Evolutionary conservation across 1,139 yeast species (phyloP).

Genomic region (Yamadazyma dushanensis): DNA sequence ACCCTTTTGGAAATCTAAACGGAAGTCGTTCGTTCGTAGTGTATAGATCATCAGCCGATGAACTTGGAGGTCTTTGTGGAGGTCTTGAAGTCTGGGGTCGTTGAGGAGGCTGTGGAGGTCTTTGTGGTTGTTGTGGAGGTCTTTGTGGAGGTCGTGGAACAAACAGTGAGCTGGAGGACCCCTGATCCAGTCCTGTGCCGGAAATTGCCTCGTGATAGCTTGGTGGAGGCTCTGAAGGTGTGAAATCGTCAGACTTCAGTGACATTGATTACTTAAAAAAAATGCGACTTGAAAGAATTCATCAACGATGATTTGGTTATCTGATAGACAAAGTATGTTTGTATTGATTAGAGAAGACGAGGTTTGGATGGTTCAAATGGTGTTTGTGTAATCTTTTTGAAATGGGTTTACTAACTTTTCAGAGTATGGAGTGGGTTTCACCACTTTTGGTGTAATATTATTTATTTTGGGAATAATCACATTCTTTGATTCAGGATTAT

Average conservation of each 20-base stretch:
- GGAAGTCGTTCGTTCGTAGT: slow-evolving; percentile 49
- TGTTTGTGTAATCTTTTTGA: not conserved
- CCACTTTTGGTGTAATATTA: slow-evolving; percentile 81
- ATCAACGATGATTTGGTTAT: slow-evolving; percentile 83
- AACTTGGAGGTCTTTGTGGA: slow-evolving; percentile 13
- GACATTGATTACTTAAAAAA: not conserved
- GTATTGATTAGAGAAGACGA: too few species aligned
- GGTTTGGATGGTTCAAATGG: not conserved
- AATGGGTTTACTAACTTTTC: slow-evolving; percentile 23
- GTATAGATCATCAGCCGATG: slow-evolving; percentile 20
- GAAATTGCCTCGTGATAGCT: slow-evolving; percentile 17
- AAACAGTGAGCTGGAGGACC: not conserved
- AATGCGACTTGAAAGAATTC: not conserved
- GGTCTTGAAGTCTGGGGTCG: slow-evolving; percentile 14
- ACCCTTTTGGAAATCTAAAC: slow-evolving; percentile 46
- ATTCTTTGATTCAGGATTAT: slow-evolving; percentile 83
- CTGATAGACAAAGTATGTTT: slow-evolving; percentile 78
- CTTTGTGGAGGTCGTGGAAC: slow-evolving; percentile 5
- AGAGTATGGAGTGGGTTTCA: slow-evolving; percentile 94
- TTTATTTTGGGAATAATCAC: slow-evolving; percentile 81
- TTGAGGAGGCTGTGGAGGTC: slow-evolving; percentile 4
- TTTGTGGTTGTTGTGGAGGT: slow-evolving; percentile 9
- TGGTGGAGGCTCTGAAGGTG: slow-evolving; percentile 15
- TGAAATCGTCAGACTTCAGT: slow-evolving; percentile 3
- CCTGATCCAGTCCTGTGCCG: not conserved